Evolutionary conservation across 1,284 basidiomycete species (phyloP).

Genomic region (Wolfiporia cocos): DNA sequence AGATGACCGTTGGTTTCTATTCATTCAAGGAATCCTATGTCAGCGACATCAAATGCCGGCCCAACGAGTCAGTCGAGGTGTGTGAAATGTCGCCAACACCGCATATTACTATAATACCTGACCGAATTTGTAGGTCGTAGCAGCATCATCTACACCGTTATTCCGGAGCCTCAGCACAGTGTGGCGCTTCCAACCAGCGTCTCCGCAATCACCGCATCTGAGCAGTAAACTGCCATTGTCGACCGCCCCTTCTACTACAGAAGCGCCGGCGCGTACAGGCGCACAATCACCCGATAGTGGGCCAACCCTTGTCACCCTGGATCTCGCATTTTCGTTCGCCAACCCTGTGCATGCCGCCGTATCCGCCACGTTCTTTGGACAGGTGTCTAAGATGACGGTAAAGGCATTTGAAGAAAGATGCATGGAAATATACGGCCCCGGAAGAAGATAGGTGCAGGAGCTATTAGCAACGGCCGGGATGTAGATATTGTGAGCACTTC

Average conservation of each 20-base stretch:
- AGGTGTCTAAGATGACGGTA: slow-evolving; percentile 87
- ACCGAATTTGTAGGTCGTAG: slow-evolving; percentile 53
- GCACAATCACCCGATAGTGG: slow-evolving; percentile 23
- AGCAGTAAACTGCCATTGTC: slow-evolving; percentile 16
- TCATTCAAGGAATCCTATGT: slow-evolving; percentile 85
- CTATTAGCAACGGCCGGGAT: no score
- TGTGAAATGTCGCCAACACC: slow-evolving; percentile 27
- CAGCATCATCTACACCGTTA: slow-evolving; percentile 76
- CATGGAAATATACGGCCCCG: slow-evolving; percentile 56
- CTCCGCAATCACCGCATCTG: slow-evolving; percentile 36
- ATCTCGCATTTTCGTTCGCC: slow-evolving; percentile 82
- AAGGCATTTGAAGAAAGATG: slow-evolving; percentile 88
- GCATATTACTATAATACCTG: no score
- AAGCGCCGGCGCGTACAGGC: slow-evolving; percentile 9
- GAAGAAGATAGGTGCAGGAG: slow-evolving; percentile 13
- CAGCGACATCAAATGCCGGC: slow-evolving; percentile 77
- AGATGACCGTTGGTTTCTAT: slow-evolving; percentile 87
- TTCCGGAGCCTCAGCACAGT: slow-evolving; percentile 83
- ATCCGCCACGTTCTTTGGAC: slow-evolving; percentile 79
- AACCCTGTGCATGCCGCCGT: slow-evolving; percentile 83
- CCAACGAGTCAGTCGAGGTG: slow-evolving; percentile 76
- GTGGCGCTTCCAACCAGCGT: slow-evolving; percentile 71
- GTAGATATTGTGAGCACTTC: no score
- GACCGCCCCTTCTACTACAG: slow-evolving; percentile 8
- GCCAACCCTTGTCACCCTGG: slow-evolving; percentile 73